phyloP scores from a whole-genome alignment of 2,329 filamentous ascomycete genomes.

The Mariannaea elegans region DNA sequence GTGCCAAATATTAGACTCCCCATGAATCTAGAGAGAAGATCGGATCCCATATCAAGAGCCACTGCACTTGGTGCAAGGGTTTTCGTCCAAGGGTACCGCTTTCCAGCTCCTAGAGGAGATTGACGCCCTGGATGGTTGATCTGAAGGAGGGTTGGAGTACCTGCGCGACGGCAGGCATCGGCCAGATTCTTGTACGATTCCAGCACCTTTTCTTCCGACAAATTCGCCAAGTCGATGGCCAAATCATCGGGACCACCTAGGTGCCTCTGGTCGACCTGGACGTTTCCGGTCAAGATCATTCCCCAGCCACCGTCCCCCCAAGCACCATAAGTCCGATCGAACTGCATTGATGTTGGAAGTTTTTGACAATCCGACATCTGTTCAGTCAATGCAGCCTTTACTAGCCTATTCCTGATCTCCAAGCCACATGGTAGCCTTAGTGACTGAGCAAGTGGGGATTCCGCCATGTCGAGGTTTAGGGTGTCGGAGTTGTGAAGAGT shows the following conservation, averaged over 20 bases:
- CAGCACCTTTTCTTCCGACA: conserved; percentile 39
- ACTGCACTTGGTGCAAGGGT: conserved; percentile 55
- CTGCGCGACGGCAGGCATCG: conserved; percentile 38
- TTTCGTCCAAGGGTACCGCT: conserved; percentile 46
- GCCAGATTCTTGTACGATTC: conserved; percentile 52
- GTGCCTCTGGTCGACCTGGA: conserved; percentile 51
- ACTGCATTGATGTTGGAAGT: conserved; percentile 51
- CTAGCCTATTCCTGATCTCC: conserved; percentile 62
- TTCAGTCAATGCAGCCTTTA: conserved; percentile 61
- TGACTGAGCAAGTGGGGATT: conserved; percentile 42
- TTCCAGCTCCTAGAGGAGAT: conserved; percentile 49
- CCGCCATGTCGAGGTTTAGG: no score
- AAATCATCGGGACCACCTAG: conserved; percentile 48
- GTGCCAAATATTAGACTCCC: conserved; percentile 53
- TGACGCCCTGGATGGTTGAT: conserved; percentile 59
- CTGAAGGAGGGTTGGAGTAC: conserved; percentile 53
- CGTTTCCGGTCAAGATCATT: conserved; percentile 59
- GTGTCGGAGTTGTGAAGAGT: conserved; percentile 5
- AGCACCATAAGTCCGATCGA: conserved; percentile 56
- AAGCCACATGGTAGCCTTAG: conserved; percentile 64
- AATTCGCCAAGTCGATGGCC: conserved; percentile 35
- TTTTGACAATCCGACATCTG: conserved; percentile 50
- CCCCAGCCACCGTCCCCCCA: conserved; percentile 65
- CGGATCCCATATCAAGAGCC: conserved; percentile 51
- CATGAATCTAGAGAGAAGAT: conserved; percentile 45